phyloP scores from a whole-genome alignment of 768 basidiomycete genomes.

The Udeniomyces megalosporus region DNA sequence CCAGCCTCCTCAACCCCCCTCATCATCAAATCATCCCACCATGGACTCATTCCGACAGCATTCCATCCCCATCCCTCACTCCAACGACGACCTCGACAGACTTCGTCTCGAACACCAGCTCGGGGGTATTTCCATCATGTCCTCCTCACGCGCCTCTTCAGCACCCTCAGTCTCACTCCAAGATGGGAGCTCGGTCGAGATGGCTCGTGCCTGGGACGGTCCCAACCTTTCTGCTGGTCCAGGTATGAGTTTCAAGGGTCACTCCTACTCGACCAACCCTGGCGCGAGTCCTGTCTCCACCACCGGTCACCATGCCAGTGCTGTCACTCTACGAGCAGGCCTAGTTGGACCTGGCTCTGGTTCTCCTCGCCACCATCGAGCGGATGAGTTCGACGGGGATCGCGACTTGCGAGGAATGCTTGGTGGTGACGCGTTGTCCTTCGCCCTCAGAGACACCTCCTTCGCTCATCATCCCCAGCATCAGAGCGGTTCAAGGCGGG shows the following conservation, averaged over 20 bases:
- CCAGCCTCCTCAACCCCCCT: too few species aligned
- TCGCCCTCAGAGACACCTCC: slow-evolving; percentile 8
- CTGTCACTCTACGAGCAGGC: slow-evolving; percentile 69
- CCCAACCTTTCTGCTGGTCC: slow-evolving; percentile 2
- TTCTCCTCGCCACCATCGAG: too few species aligned
- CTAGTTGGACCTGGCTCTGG: slow-evolving; percentile 39
- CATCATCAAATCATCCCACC: too few species aligned
- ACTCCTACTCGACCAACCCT: neutral
- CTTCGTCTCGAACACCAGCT: slow-evolving; percentile 9
- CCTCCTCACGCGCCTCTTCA: slow-evolving; percentile 12
- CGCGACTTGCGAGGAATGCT: slow-evolving; percentile 12
- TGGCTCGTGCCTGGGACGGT: slow-evolving; percentile 1
- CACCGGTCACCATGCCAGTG: slow-evolving; percentile 75
- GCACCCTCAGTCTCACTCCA: slow-evolving; percentile 4
- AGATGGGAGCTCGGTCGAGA: slow-evolving; percentile 10
- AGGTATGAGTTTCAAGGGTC: neutral
- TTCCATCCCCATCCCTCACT: slow-evolving; percentile 13
- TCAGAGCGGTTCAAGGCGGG: neutral
- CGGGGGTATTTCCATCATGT: slow-evolving; percentile 7
- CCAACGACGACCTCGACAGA: slow-evolving; percentile 12
- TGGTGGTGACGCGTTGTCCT: neutral
- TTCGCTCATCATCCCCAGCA: neutral
- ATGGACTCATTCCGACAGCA: too few species aligned
- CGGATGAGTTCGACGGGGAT: slow-evolving; percentile 7
- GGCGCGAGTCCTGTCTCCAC: slow-evolving; percentile 41